Evolutionary conservation across 2,329 filamentous ascomycete genomes (phyloP), one percentile per base, ranked within the genome.

Genomic region (Stachybotrys echinatus): DNA sequence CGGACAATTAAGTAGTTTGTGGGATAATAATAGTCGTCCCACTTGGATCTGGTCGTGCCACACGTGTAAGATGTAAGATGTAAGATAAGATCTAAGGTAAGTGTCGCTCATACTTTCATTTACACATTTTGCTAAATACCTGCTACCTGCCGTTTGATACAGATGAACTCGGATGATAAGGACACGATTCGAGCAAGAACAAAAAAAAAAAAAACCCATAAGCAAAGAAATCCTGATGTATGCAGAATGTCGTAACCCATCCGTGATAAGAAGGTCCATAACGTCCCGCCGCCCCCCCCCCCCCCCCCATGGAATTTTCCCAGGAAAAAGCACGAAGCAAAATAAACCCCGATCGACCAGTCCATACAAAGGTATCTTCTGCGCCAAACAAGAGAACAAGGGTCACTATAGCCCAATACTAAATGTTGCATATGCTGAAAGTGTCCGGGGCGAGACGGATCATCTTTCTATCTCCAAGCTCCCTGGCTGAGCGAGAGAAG

Each of bases 401-500:
- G 14, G 27, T 5, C 27, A 34, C 27, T 14, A 14, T 34, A 2
- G 14, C 23, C 45, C 44, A 45, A 42, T 44, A 48, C 49, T 47
- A 37, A n/a, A n/a, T n/a, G n/a, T n/a, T n/a, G n/a, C n/a, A n/a
- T n/a, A n/a, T n/a, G n/a, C n/a, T n/a, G n/a, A n/a, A n/a, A n/a
- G n/a, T n/a, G n/a, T n/a, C n/a, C n/a, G 23, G 34, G 39, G 18
- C 31, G 14, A 19, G 31, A 56, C 27, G 31, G 14, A 14, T 10
- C 27, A 8, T 48, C 18, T 27, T 4, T 31, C 79, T 69, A 87
- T 62, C 83, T 80, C 91, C 92, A 96, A 62, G 89, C 89, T n/a
- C 92, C 92, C 70, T 95, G 89, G 61, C 90, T 95, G 43, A 97
- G 75, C 47, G 89, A 92, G 54, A 96, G 68, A 55, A 97, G 70